Evolutionary conservation across 139 green algal genomes (phyloP).

Genomic region (Closterium sp.): DNA sequence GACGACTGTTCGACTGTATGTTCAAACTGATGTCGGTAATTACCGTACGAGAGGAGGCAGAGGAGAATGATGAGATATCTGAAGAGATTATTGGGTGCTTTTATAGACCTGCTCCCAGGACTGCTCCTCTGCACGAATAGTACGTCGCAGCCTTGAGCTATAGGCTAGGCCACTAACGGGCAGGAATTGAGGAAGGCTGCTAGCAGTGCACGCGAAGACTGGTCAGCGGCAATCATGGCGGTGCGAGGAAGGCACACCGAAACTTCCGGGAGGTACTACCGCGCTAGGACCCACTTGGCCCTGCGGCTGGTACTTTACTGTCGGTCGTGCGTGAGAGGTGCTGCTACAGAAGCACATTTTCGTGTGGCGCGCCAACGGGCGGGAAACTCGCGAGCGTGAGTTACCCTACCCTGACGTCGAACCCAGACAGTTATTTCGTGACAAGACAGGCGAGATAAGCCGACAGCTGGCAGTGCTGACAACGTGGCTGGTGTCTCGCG

Average conservation of each 20-base stretch:
- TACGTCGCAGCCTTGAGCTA: background rate
- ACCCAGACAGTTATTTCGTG: too few species aligned
- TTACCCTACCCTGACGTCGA: background rate
- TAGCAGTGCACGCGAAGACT: background rate
- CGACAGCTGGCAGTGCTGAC: too few species aligned
- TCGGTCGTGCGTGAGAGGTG: too few species aligned
- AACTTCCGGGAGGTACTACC: background rate
- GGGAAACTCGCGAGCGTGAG: background rate
- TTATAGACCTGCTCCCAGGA: background rate
- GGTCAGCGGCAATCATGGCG: background rate
- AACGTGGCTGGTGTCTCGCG: too few species aligned
- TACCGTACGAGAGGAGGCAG: too few species aligned
- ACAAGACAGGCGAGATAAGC: too few species aligned
- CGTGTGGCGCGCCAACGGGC: too few species aligned
- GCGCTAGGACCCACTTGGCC: background rate
- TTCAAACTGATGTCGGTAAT: too few species aligned
- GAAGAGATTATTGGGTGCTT: background rate
- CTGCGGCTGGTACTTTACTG: too few species aligned
- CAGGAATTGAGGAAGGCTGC: background rate
- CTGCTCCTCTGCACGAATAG: background rate
- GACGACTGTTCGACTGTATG: background rate
- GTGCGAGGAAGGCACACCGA: background rate
- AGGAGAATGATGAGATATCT: background rate
- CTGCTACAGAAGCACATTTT: background rate
- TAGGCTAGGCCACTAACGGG: background rate